Base-by-base conservation (phyloP, 2,329 filamentous ascomycete genomes). In the Pestalotiopsis sp. region DNA sequence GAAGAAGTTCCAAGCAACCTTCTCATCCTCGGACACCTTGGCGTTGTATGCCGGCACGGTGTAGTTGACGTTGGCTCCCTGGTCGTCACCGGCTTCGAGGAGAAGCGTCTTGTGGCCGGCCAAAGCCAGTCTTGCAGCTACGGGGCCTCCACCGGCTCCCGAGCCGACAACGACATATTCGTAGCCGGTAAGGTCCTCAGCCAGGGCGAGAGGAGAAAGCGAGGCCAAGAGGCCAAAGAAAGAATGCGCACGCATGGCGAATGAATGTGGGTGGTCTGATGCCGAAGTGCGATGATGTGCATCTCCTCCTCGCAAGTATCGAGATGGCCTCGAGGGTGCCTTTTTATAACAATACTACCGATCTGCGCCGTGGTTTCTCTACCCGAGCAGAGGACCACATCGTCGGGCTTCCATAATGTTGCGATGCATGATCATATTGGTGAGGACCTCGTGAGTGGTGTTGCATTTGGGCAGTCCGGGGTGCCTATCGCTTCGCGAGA, bases 131-230 rank as follows among this genome's bases (percentile, higher is more conserved):
- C 86, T 82, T 30, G 85, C 84, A 20, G 88, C 86, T 6, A 89
- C 75, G 9, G 87, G 86, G 14, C 84, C 86, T 59, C 88, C 88
- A n/a, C 88, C 87, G 14, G 87, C 81, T 6, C 88, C 88, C 9
- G 85, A 87, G 17, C 88, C 88, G 48, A 90, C 86, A 11, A 91
- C 82, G 55, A 90, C 81, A 78, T 89, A 90, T 67, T 90, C 88
- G 73, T 90, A 90, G 17, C 44, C 44, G 44, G 44, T 52, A n/a
- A 52, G 44, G n/a, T 52, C 44, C 20, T 52, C 44, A 52, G 17
- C 44, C 7, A n/a, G 17, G 6, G 44, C 44, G 17, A 52, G 20
- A 20, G 44, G 20, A 9, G 44, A 52, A 52, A 52, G 44, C 44
- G 44, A 52, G 44, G 44, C 44, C 44, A 52, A 22, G 44, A 52